Conservation (phyloP, 345 rosid species). For the Ceriops tagal region DNA sequence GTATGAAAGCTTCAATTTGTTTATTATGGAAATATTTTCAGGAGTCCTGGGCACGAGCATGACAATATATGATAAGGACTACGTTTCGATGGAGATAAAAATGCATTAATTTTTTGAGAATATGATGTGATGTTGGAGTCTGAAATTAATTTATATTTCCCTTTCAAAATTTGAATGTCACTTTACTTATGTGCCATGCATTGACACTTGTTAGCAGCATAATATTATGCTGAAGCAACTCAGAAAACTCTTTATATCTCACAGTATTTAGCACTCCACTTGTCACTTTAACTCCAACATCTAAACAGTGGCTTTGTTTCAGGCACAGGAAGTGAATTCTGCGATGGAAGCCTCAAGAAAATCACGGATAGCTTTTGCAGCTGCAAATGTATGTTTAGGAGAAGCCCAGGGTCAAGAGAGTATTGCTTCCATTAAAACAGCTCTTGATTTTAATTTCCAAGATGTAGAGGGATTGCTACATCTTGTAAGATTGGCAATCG, state of each 20-base stretch:
- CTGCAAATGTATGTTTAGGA: slow-evolving; percentile 45
- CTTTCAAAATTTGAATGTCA: too few species aligned
- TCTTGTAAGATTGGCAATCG: slow-evolving; percentile 78
- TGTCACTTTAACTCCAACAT: neutral
- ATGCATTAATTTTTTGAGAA: too few species aligned
- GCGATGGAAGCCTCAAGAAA: slow-evolving; percentile 99
- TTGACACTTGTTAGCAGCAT: too few species aligned
- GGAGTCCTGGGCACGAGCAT: neutral
- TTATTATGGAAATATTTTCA: neutral
- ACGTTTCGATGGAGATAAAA: neutral
- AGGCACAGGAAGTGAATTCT: slow-evolving; percentile 73
- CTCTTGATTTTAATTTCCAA: slow-evolving; percentile 94
- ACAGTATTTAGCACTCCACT: neutral
- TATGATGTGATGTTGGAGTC: too few species aligned
- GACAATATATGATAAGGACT: neutral
- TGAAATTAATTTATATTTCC: too few species aligned
- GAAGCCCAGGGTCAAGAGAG: slow-evolving; percentile 59
- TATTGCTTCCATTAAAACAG: slow-evolving; percentile 59
- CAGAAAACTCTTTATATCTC: neutral
- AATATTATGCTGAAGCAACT: too few species aligned
- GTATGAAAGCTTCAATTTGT: neutral
- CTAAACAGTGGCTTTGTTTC: slow-evolving; percentile 21
- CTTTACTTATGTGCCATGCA: too few species aligned
- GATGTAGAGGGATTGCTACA: slow-evolving; percentile 76
- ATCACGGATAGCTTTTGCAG: slow-evolving; percentile 61